Evolutionary conservation across 495 filamentous ascomycete genomes (phyloP).

Genomic region (Acidomyces sp.): DNA sequence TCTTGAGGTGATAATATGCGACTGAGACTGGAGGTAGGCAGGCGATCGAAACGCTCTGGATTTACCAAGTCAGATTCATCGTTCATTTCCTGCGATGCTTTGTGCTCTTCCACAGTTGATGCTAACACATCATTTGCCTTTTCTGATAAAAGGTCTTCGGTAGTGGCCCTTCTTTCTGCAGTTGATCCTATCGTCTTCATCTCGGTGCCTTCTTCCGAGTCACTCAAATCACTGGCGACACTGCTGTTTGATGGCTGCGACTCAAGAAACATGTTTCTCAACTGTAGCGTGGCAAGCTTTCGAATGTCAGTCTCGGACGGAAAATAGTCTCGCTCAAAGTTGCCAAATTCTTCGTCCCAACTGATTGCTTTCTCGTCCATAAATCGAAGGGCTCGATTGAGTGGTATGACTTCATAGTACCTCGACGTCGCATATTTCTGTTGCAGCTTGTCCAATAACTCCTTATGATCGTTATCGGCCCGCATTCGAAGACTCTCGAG

Average conservation of each 20-base stretch:
- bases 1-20: slow-evolving; percentile 24
- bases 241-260: slow-evolving; percentile 15
- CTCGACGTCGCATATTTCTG: slow-evolving; percentile 82
- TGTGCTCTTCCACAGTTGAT: slow-evolving; percentile 57
- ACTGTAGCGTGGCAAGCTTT: slow-evolving; percentile 74
- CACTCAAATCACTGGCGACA: slow-evolving; percentile 13
- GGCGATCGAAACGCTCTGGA: not conserved
- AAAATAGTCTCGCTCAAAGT: slow-evolving; percentile 88
- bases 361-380: slow-evolving; percentile 87
- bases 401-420: slow-evolving; percentile 89
- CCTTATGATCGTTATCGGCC: slow-evolving; percentile 65
- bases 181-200: not conserved
- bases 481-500: slow-evolving; percentile 61
- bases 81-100: slow-evolving; percentile 10
- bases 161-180: not conserved
- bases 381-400: slow-evolving; percentile 74
- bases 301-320: slow-evolving; percentile 96
- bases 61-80: not conserved
- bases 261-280: slow-evolving; percentile 91
- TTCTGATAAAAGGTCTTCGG: slow-evolving; percentile 6
- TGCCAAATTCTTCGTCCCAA: slow-evolving; percentile 81
- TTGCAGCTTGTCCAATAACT: slow-evolving; percentile 63
- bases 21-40: slow-evolving; percentile 2
- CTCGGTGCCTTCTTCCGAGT: slow-evolving; percentile 13
- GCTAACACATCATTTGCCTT: slow-evolving; percentile 55